phyloP scores from a whole-genome alignment of 768 basidiomycete species.

The Hygrophoropsis aurantiaca region DNA sequence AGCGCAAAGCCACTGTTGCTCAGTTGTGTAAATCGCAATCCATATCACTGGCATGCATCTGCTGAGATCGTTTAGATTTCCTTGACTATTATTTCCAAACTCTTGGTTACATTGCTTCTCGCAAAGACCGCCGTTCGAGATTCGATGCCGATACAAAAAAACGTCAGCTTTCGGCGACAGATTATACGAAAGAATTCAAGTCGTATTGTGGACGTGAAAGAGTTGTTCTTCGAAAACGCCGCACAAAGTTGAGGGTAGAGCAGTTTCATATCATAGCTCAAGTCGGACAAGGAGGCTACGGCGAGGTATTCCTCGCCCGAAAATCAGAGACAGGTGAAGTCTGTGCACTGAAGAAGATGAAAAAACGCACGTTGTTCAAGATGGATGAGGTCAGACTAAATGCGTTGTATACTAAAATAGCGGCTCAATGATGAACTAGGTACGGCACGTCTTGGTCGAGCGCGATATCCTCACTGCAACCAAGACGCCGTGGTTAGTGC shows the following conservation, averaged over 20 bases:
- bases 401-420: slow-evolving; percentile 3
- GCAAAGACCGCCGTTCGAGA: slow-evolving; percentile 78
- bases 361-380: slow-evolving; percentile 89
- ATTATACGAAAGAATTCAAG: slow-evolving; percentile 80
- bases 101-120: slow-evolving; percentile 82
- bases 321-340: slow-evolving; percentile 96
- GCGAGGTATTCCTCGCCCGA: slow-evolving; percentile 93
- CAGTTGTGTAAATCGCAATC: slow-evolving; percentile 77
- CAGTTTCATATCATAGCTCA: slow-evolving; percentile 99
- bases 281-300: slow-evolving; percentile 98
- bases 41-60: slow-evolving; percentile 8
- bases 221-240: slow-evolving; percentile 85
- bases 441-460: slow-evolving; percentile 97
- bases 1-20: slow-evolving; percentile 93
- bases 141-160: slow-evolving; percentile 82
- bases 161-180: slow-evolving; percentile 53
- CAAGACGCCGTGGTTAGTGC: slow-evolving; percentile 96
- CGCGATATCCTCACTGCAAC: slow-evolving; percentile 97
- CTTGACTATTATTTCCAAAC: slow-evolving; percentile 98
- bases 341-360: slow-evolving; percentile 97
- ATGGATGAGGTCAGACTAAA: slow-evolving; percentile 84
- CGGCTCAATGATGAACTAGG: slow-evolving; percentile 39
- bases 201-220: slow-evolving; percentile 94
- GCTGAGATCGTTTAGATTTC: slow-evolving; percentile 60
- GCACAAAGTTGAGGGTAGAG: slow-evolving; percentile 89